Base-by-base conservation (phyloP, 1,284 basidiomycete species). In the Schizopora paradoxa region DNA sequence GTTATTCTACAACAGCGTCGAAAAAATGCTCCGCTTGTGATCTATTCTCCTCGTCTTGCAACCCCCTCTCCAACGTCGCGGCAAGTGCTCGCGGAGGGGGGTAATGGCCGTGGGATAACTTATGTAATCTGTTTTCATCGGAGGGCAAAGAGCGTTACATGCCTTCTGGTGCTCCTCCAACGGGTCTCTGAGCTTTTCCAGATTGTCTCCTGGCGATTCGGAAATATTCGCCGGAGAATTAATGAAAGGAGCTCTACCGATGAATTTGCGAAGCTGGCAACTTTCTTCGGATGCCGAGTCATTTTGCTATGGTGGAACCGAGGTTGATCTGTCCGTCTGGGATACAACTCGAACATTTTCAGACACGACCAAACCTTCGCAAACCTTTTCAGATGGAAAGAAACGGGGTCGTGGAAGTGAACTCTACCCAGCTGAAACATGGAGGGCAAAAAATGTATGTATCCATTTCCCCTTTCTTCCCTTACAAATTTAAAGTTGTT, bases 261-360 rank as follows among this genome's bases (percentile, higher is more conserved):
- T 72, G 53, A 76, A 82, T 22, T 65, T 90, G 16, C 66, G 63
- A 36, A 77, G 76, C 45, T 86, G 85, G 82, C 72, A 73, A n/a
- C 62, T 87, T 11, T 73, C 80, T 2, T 56, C 66, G 5, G 67
- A 76, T 42, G 65, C 64, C 4, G 60, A 68, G 19, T 72, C 73
- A 0, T 91, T 94, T 64, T 77, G 82, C 0, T 85, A 91, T 52
- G 91, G 85, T 5, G 91, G 91, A 3, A 83, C 93, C 55, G 91
- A 94, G 62, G 86, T 94, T 13, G 89, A 93, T 49, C 62, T 91
- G 2, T 91, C 88, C 1, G 58, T 93, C 1, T 94, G 88, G 86
- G 74, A 90, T 58, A 73, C 79, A 2, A 82, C 90, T 57, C 63
- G 67, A 33, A 80, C 88, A 0, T 89, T 94, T 53, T 45, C 58